These are phyloP conservation scores for Tephrocybe sp. DNA, from an alignment of 768 basidiomycete genomes.

Conservation along the genomic window DNA sequence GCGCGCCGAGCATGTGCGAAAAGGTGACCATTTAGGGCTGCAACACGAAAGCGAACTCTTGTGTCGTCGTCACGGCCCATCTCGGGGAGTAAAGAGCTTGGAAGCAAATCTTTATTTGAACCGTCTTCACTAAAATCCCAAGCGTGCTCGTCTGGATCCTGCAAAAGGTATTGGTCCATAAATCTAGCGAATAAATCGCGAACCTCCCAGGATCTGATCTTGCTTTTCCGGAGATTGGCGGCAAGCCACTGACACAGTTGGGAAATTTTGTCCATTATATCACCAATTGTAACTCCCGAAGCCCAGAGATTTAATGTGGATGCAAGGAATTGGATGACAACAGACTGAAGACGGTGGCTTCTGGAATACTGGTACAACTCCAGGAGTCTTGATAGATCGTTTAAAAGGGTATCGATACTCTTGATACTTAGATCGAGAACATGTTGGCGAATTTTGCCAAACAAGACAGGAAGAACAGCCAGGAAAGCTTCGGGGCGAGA, in stretches of 20 bases:
- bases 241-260: conserved; percentile 58
- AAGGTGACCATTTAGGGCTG: conserved; percentile 55
- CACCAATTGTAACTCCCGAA: conserved; percentile 26
- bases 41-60: conserved; percentile 80
- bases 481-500: conserved; percentile 52
- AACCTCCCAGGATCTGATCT: conserved; percentile 62
- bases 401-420: conserved; percentile 53
- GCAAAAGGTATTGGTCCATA: conserved; percentile 59
- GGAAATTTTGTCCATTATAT: conserved; percentile 45
- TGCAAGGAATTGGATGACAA: conserved; percentile 62
- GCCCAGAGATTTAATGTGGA: conserved; percentile 66
- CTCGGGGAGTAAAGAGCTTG: conserved; percentile 48
- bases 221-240: conserved; percentile 35
- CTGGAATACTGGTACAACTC: conserved; percentile 52
- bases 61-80: conserved; percentile 74
- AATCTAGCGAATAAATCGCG: conserved; percentile 67
- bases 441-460: conserved; percentile 54
- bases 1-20: conserved; percentile 49
- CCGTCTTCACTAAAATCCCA: conserved; percentile 42
- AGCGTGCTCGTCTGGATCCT: conserved; percentile 52
- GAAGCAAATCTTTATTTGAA: conserved; percentile 26
- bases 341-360: conserved; percentile 50
- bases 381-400: conserved; percentile 53
- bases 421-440: conserved; percentile 51
- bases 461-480: conserved; percentile 53